These are phyloP conservation scores for Dipteronia sinensis DNA, from an alignment of 345 rosid species.

Conservation along the genomic window DNA sequence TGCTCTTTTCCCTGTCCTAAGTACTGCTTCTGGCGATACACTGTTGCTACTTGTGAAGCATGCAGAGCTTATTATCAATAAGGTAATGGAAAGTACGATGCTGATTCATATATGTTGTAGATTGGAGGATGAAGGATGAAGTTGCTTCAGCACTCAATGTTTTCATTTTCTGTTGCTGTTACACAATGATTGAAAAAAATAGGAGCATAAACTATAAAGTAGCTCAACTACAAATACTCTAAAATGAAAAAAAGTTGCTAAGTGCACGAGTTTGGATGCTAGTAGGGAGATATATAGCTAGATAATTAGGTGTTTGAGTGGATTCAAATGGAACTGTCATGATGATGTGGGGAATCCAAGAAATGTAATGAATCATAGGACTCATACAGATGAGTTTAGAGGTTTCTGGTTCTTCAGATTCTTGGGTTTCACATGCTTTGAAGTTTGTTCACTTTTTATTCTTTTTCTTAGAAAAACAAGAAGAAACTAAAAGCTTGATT, in stretches of 20 bases:
- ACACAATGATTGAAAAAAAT: background rate
- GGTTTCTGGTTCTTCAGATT: background rate
- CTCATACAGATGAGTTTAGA: background rate
- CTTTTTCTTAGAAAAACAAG: background rate
- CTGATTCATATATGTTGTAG: background rate
- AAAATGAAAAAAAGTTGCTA: background rate
- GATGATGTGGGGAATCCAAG: background rate
- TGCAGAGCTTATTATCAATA: slow-evolving; percentile 86
- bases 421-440: background rate
- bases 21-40: slow-evolving; percentile 91
- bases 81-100: slow-evolving; percentile 47
- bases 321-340: background rate
- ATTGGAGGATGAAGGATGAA: slow-evolving; percentile 2
- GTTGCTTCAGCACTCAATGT: background rate
- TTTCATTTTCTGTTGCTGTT: background rate
- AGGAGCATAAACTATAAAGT: background rate
- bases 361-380: too few species aligned
- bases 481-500: background rate
- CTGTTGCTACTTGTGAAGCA: slow-evolving; percentile 83
- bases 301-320: background rate
- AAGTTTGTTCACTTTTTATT: background rate
- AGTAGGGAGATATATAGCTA: background rate
- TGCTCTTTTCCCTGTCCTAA: slow-evolving; percentile 90
- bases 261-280: background rate
- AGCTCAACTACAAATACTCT: background rate